A percentile compares a stretch with the other conserved stretches of the same genome.
Evolutionary conservation across 129 eudicot species (phyloP).

Genomic region (Flaveria linearis): DNA sequence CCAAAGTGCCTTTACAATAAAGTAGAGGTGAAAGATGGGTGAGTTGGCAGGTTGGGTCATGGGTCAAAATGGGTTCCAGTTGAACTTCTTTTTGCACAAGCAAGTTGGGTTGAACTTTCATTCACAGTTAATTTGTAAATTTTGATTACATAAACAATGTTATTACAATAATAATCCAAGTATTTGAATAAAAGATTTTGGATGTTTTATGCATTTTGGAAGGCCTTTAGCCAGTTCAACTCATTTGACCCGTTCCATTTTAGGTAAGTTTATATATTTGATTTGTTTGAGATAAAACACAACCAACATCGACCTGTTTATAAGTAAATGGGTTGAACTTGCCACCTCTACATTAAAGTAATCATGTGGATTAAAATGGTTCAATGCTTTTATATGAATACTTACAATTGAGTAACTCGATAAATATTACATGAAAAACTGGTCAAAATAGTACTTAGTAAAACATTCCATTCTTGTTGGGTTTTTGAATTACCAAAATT

Average conservation of each 20-base stretch:
- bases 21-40: neutral
- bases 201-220: neutral
- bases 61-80: neutral
- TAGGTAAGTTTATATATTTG: neutral
- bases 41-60: neutral
- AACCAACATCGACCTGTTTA: neutral
- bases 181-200: neutral
- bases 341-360: neutral
- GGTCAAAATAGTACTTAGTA: neutral
- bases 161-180: neutral
- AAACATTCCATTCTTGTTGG: neutral
- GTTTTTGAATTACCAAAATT: conserved; percentile 3
- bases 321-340: neutral
- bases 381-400: neutral
- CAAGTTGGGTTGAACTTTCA: no score
- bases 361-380: neutral
- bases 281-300: neutral
- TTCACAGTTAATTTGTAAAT: neutral
- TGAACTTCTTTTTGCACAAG: neutral
- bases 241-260: neutral
- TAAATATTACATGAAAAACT: neutral
- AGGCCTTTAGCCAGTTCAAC: neutral
- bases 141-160: neutral
- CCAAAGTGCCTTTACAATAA: neutral
- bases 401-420: neutral